Percentiles rank a stretch among this genome's conserved stretches.
These are phyloP conservation scores for Fusarium sp. DNA, from an alignment of 2,329 filamentous ascomycete genomes.

Conservation along the genomic window DNA sequence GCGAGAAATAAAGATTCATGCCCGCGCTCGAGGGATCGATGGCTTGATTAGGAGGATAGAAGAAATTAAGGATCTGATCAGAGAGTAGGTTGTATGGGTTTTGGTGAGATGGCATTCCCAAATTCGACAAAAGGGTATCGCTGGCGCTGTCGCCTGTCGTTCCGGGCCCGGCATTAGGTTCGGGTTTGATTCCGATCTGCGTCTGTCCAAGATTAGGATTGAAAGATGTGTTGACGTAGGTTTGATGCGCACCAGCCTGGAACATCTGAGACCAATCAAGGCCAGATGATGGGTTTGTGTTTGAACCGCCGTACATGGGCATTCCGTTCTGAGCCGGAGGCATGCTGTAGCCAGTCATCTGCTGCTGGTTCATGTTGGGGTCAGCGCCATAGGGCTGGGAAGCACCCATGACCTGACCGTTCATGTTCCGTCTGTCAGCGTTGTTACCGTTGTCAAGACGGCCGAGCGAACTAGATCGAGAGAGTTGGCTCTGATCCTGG, in stretches of 20 bases:
- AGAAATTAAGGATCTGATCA: constrained; percentile 70
- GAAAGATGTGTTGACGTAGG: constrained; percentile 74
- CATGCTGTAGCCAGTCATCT: constrained; percentile 76
- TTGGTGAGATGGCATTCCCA: constrained; percentile 63
- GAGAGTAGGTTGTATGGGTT: constrained; percentile 69
- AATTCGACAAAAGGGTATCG: constrained; percentile 64
- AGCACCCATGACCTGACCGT: constrained; percentile 65
- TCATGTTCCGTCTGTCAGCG: constrained; percentile 71
- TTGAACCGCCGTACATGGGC: constrained; percentile 73
- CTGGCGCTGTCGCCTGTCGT: constrained; percentile 63
- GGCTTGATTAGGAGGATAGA: constrained; percentile 63
- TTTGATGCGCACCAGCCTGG: constrained; percentile 78
- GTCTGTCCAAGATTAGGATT: constrained; percentile 77
- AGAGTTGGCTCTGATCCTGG: constrained; percentile 74
- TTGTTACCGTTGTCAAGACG: constrained; percentile 69
- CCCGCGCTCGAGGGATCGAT: constrained; percentile 69
- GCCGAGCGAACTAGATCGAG: constrained; percentile 73
- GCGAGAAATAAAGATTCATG: constrained; percentile 74
- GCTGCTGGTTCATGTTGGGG: constrained; percentile 75
- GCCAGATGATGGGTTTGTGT: constrained; percentile 73
- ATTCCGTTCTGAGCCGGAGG: constrained; percentile 74
- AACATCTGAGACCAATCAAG: constrained; percentile 87
- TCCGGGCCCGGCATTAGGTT: constrained; percentile 70
- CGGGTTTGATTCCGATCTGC: constrained; percentile 79
- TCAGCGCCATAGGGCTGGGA: constrained; percentile 71